phyloP scores from a whole-genome alignment of 306 rosid genomes.

The Prunus padus region DNA sequence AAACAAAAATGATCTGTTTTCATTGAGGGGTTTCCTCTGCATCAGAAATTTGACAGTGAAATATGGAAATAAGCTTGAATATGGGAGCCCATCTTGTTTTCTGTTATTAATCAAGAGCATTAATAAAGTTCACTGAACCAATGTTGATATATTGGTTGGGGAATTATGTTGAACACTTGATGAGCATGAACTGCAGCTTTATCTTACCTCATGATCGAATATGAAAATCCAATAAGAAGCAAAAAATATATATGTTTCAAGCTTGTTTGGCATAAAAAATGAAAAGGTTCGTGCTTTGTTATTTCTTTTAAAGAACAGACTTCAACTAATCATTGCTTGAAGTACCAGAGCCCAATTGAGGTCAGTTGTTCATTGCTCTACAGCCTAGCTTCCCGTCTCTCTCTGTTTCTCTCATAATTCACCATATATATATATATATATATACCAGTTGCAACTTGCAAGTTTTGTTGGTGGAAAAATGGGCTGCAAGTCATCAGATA shows the following conservation, averaged over 20 bases:
- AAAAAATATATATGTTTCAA: not conserved
- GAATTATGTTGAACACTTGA: no score
- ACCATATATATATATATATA: slow-evolving; percentile 6
- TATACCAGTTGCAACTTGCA: slow-evolving; percentile 9
- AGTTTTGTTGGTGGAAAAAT: slow-evolving; percentile 34
- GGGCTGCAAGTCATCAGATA: slow-evolving; percentile 62
- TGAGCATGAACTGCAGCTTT: no score
- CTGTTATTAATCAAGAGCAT: no score
- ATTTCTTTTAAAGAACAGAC: slow-evolving; percentile 2
- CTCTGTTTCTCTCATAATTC: slow-evolving; percentile 19
- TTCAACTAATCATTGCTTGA: slow-evolving; percentile 31
- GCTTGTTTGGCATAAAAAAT: not conserved
- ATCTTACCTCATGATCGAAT: not conserved
- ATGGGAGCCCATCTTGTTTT: no score
- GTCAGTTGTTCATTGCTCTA: slow-evolving; percentile 29
- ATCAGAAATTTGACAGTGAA: no score
- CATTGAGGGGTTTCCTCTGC: no score
- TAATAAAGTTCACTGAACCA: no score
- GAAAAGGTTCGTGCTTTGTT: not conserved
- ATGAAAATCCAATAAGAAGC: not conserved
- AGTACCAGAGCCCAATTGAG: slow-evolving; percentile 20
- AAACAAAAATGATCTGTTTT: no score
- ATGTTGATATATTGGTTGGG: no score
- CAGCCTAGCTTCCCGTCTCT: not conserved
- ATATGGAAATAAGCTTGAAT: no score